Evolutionary conservation across 495 filamentous ascomycete genomes (phyloP), one percentile per base, ranked within the genome.

Genomic region (Penicillium malachiteum): DNA sequence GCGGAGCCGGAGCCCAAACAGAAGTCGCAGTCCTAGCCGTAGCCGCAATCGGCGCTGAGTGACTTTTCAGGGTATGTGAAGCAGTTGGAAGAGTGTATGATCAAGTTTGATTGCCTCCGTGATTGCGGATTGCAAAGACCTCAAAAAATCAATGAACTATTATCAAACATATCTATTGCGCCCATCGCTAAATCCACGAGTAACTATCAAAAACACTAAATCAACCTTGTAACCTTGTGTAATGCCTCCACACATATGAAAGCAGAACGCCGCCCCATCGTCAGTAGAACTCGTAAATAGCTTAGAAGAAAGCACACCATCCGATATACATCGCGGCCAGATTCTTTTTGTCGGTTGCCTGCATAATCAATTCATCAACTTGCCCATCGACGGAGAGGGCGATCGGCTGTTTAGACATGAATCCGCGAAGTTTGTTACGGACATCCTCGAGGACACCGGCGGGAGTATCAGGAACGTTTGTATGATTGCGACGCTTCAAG

Each of bases 311-410:
- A 17, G 93, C 82, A 79, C 91, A 96, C 94, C 94, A 98, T 21
- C 94, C 94, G 73, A 97, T 94, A 72, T 98, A 98, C 94, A 98
- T 98, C 6, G 80, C 80, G 13, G 88, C 81, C 69, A 99, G 73
- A 62, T 89, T 92, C 62, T 66, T 81, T 43, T 85, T 84, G 69
- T 89, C 81, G 17, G 86, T 87, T 57, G 94, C 93, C 73, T 91
- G 85, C 70, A 87, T 78, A 50, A 97, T 91, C 64, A 99, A 69
- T 66, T 91, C 89, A 68, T 99, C 90, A 13, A 97, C 92, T 75
- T 97, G 92, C 1, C 94, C 94, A 66, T 97, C 95, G 9, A 97
- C 92, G 5, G 90, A 89, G 18, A 99, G 76, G 43, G 95, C 91
- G 43, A 97, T 92, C 40, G 83, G 90, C 78, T 97, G 92, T 5